Percentiles rank a stretch among this genome's conserved stretches.
Evolutionary conservation across 306 rosid genomes (phyloP).

Genomic region (Quercus variabilis): DNA sequence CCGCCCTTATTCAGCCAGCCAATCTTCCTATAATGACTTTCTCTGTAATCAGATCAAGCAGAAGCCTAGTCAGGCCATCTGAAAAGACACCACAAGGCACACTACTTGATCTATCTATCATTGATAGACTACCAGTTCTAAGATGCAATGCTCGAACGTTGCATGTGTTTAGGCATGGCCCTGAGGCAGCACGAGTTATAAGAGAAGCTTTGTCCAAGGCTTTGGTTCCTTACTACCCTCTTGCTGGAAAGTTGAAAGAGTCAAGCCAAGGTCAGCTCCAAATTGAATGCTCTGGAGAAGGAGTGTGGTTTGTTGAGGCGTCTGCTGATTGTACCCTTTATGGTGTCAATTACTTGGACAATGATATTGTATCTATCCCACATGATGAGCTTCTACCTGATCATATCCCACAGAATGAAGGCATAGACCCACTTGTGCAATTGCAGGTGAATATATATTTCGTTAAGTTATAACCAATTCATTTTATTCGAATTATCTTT

Average conservation of each 20-base stretch:
- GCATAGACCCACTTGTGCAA: constrained; percentile 49
- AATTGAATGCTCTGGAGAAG: constrained; percentile 55
- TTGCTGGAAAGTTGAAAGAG: constrained; percentile 54
- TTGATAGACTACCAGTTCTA: constrained; percentile 53
- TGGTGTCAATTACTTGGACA: constrained; percentile 45
- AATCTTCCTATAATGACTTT: constrained; percentile 27
- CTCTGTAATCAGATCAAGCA: constrained; percentile 39
- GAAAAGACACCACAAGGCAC: constrained; percentile 38
- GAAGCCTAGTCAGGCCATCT: constrained; percentile 43
- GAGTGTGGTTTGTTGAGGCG: constrained; percentile 68
- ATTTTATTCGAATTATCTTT: too few species aligned
- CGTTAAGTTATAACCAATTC: not conserved
- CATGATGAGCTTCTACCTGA: constrained; percentile 52
- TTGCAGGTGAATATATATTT: constrained; percentile 46
- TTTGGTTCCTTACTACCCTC: constrained; percentile 72
- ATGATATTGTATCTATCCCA: constrained; percentile 37
- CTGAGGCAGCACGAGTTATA: constrained; percentile 38
- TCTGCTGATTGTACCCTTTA: constrained; percentile 38
- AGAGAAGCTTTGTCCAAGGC: constrained; percentile 65
- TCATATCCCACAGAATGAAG: constrained; percentile 22
- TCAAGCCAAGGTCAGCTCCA: constrained; percentile 25
- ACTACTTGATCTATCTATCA: constrained; percentile 53
- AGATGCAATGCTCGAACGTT: constrained; percentile 65
- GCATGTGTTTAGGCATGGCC: constrained; percentile 62
- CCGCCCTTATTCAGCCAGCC: not conserved